Base-by-base conservation (phyloP, 768 basidiomycete species). In the Macrocybe gigantea region DNA sequence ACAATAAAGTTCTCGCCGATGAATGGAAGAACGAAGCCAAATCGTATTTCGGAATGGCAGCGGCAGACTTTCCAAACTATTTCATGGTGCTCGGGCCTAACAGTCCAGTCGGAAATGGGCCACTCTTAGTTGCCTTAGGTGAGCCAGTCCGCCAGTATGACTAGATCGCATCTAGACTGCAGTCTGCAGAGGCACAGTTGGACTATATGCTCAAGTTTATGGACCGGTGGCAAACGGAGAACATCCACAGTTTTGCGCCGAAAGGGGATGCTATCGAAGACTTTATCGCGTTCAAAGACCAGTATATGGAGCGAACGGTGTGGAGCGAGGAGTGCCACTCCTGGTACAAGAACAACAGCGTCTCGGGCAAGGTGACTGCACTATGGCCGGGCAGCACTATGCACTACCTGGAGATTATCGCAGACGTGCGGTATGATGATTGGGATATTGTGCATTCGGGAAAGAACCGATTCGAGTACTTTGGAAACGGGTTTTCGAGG, bases 371-470 rank as follows among this genome's bases (percentile, higher is more conserved):
- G 36, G 58, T 67, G 7, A 64, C 57, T 6, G 67, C 62, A 1
- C 44, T 66, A 22, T 69, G 67, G 68, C 59, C 63, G 2, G 68
- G 66, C 29, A 69, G 68, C 48, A 63, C 65, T 13, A 43, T 67
- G 44, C 68, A 69, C 46, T 69, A 67, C 37, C 53, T 67, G 36
- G 66, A 69, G 45, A 58, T 62, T 6, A 55, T 67, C 11, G 53
- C 50, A 6, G 60, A 67, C 3, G 61, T 63, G 10, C 59, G 66
- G 6, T 69, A 62, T 44, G 67, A 68, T 7, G 64, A 68, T 41
- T 69, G 68, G 66, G 55, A 64, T 33, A 57, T 69, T 48, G 59
- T 51, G 34, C 67, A 67, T 41, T 52, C 49, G 10, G 66, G 64
- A 2, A 69, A 7, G 41, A 9, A 67, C 38, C 58, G 64, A n/a